Base-by-base conservation (phyloP, 2,329 filamentous ascomycete species). In the Ceratocystis destructans region DNA sequence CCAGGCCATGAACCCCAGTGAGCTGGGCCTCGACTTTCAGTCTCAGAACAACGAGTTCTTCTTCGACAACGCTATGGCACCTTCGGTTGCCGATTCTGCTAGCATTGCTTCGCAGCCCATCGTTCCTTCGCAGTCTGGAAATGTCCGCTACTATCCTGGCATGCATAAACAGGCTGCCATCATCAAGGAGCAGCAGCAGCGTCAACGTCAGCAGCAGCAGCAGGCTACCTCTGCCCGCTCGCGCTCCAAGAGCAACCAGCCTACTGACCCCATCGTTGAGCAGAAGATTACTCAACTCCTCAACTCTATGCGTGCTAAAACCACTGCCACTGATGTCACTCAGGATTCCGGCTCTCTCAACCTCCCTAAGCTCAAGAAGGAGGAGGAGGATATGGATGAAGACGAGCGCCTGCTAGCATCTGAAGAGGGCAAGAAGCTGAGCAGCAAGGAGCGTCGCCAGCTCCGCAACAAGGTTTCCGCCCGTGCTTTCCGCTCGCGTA, bases 391-490 rank as follows among this genome's bases (percentile, higher is more conserved):
- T 64, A 97, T 99, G 93, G 94, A 99, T 71, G 93, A 96, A 75
- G 94, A 97, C 72, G 94, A 97, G 80, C 84, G 90, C 70, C 81
- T 96, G 8, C 81, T 96, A 25, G 90, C 90, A n/a, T 96, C 91
- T 69, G 94, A 99, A 73, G 93, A 96, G 77, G 94, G 93, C 72
- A 99, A 99, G 86, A 96, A 96, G 80, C 83, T 99, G n/a, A 94
- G 87, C 77, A 96, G 90, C 80, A 97, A 97, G 79, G 92, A 97
- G 77, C 87, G 94, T 68, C 87, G 94, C 71, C 94, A 97, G 77
- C 83, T 99, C n/a, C 86, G 94, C 70, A 99, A 99, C 83, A 99
- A 99, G 79, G 94, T 99, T 3, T 99, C 94, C 53, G 94, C 94
- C 69, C 90, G 94, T 71, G 93, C 93, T 64, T 99, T 99, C 85